Evolutionary conservation across 2,329 filamentous ascomycete species (phyloP).

Genomic region (Alternaria ethzedia): DNA sequence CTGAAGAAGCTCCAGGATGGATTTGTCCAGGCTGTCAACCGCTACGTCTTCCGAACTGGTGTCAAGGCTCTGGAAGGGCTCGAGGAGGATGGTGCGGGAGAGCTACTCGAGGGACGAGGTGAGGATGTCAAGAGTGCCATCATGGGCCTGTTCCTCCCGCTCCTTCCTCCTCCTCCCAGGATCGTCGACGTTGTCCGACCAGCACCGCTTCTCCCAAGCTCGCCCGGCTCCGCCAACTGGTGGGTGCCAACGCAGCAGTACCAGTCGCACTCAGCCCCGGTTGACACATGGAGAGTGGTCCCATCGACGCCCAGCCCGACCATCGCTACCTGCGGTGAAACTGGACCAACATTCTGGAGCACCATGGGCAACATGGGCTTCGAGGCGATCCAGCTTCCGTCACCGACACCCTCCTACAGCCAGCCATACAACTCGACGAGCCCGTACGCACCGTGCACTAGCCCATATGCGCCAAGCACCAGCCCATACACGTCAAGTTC

Average conservation of each 20-base stretch:
- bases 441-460: conserved; percentile 49
- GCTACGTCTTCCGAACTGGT: conserved; percentile 91
- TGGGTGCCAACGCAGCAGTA: conserved; percentile 72
- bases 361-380: conserved; percentile 67
- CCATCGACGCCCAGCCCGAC: conserved; percentile 83
- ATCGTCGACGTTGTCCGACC: conserved; percentile 89
- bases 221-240: conserved; percentile 74
- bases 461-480: conserved; percentile 53
- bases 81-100: conserved; percentile 94
- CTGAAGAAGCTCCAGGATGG: conserved; percentile 97
- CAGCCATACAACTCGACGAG: conserved; percentile 60
- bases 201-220: conserved; percentile 83
- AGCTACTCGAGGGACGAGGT: conserved; percentile 87
- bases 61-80: conserved; percentile 90
- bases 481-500: conserved; percentile 71
- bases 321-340: conserved; percentile 73
- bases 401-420: conserved; percentile 80
- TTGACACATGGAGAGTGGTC: conserved; percentile 89
- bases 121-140: conserved; percentile 92
- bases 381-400: conserved; percentile 73
- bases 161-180: conserved; percentile 85
- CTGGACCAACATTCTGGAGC: conserved; percentile 77
- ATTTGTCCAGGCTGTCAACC: conserved; percentile 95
- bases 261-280: conserved; percentile 69
- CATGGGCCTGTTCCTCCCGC: conserved; percentile 80